Base-by-base conservation (phyloP, 352 stramenopile genomes). In the Pythium coloratum region DNA sequence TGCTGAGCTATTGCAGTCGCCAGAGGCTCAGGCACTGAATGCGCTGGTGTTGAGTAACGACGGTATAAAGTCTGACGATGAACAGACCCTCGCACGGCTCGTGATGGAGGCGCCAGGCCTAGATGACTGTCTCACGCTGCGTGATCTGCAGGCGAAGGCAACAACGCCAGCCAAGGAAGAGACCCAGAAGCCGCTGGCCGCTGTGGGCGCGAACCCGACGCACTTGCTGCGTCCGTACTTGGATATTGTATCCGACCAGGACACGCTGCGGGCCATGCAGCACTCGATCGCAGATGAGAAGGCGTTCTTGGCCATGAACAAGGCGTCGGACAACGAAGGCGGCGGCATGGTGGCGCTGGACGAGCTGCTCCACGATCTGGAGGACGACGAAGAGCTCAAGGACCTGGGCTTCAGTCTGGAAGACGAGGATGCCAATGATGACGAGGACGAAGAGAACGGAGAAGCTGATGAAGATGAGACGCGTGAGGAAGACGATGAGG, bases 201-300 rank as follows among this genome's bases (percentile, higher is more conserved):
- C 70, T 1, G 82, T 92, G 0, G 84, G 84, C 1, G 63, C 75
- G 51, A 93, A 92, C 62, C 82, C 82, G 6, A 62, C 66, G 4
- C 66, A 67, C 5, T 59, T 92, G n/a, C 63, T 94, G 10, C 67
- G 82, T 55, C 84, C 84, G 4, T 94, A 94, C 66, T 80, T 90
- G 67, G 70, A 89, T 51, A 81, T 85, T 14, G 81, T 87, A 7
- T 70, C 66, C 2, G 83, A 92, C 62, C 46, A 72, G 14, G 76
- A 84, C 36, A 76, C 78, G 34, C 54, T 94, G 20, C 71, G 70
- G n/a, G 80, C 76, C 0, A 78, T 92, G 50, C 68, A 81, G 8
- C 85, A 73, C 47, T 68, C 76, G 16, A 76, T 95, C 24, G 67
- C 84, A 8, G 82, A 91, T 24, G 82, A 91, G 26, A 91, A 91